phyloP scores from a whole-genome alignment of 2,329 filamentous ascomycete species.

The Arthroderma sp. region DNA sequence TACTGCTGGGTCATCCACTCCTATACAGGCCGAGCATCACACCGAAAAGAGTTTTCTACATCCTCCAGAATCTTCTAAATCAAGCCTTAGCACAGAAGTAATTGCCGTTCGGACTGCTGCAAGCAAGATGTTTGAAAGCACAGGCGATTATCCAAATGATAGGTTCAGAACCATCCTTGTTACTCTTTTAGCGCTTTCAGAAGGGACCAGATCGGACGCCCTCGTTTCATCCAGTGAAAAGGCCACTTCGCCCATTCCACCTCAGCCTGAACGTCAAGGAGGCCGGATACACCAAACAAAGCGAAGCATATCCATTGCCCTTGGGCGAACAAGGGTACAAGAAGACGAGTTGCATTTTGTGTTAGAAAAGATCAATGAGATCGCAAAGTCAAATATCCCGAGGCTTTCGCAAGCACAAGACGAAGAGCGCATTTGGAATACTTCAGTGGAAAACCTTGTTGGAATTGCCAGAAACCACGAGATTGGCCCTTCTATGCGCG shows the following conservation, averaged over 20 bases:
- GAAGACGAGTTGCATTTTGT: constrained; percentile 41
- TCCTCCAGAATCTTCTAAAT: constrained; percentile 35
- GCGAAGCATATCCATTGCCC: constrained; percentile 28
- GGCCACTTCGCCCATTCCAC: constrained; percentile 10
- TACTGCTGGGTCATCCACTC: constrained; percentile 18
- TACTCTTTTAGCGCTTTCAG: constrained; percentile 61
- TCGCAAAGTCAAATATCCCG: constrained; percentile 61
- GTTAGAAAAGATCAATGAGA: constrained; percentile 58
- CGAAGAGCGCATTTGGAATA: constrained; percentile 60
- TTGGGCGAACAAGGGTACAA: constrained; percentile 29
- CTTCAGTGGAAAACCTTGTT: constrained; percentile 46
- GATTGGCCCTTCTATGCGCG: constrained; percentile 26
- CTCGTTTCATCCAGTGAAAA: constrained; percentile 38
- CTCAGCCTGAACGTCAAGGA: constrained; percentile 15
- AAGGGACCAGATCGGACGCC: constrained; percentile 28
- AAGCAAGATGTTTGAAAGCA: constrained; percentile 78
- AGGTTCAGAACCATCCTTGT: constrained; percentile 65
- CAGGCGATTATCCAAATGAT: constrained; percentile 72
- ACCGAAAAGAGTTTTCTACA: constrained; percentile 16
- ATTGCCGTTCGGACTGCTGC: constrained; percentile 81
- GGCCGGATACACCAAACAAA: constrained; percentile 25
- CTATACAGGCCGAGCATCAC: constrained; percentile 14
- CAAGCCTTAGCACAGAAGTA: constrained; percentile 67
- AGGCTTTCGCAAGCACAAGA: constrained; percentile 57
- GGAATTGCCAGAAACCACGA: constrained; percentile 29